Conservation (phyloP, 2,329 filamentous ascomycete genomes). For the Fusarium hainanense region DNA sequence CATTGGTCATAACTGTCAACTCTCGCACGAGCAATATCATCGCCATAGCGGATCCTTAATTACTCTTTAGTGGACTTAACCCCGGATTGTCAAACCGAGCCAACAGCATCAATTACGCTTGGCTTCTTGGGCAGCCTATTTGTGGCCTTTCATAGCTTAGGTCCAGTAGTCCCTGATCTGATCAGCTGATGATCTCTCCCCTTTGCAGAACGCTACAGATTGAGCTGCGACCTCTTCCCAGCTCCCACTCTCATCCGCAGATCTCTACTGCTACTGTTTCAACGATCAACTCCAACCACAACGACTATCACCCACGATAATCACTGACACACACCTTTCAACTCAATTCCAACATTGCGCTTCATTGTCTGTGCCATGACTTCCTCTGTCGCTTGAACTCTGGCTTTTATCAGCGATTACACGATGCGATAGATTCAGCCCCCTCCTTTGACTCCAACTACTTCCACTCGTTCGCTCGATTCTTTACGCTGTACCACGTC, state of each 20-base stretch:
- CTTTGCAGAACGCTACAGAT: constrained; percentile 43
- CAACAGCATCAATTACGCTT: constrained; percentile 41
- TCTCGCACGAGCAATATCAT: constrained; percentile 12
- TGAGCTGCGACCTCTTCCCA: constrained; percentile 42
- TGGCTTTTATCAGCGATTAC: constrained; percentile 39
- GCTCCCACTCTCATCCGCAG: constrained; percentile 37
- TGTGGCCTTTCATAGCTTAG: constrained; percentile 34
- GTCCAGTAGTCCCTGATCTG: constrained; percentile 35
- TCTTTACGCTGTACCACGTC: constrained; percentile 28
- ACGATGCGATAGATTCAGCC: constrained; percentile 43
- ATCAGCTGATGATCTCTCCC: constrained; percentile 49
- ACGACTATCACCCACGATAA: constrained; percentile 7
- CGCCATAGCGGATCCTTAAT: constrained; percentile 37
- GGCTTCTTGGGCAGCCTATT: constrained; percentile 28
- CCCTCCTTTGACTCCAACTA: constrained; percentile 39
- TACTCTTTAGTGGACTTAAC: constrained; percentile 40
- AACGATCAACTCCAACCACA: constrained; percentile 11
- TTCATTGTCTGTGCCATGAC: constrained; percentile 38
- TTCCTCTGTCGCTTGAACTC: constrained; percentile 38
- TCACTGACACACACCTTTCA: background rate
- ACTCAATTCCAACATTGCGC: constrained; percentile 5
- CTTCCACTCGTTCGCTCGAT: constrained; percentile 39
- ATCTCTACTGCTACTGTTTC: constrained; percentile 37
- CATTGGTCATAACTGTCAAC: constrained; percentile 2
- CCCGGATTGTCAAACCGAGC: constrained; percentile 44